Percentiles rank a stretch among this genome's conserved stretches.
These are phyloP conservation scores for Ceratocystis ficicola DNA, from an alignment of 2,329 filamentous ascomycete species.

Conservation along the genomic window DNA sequence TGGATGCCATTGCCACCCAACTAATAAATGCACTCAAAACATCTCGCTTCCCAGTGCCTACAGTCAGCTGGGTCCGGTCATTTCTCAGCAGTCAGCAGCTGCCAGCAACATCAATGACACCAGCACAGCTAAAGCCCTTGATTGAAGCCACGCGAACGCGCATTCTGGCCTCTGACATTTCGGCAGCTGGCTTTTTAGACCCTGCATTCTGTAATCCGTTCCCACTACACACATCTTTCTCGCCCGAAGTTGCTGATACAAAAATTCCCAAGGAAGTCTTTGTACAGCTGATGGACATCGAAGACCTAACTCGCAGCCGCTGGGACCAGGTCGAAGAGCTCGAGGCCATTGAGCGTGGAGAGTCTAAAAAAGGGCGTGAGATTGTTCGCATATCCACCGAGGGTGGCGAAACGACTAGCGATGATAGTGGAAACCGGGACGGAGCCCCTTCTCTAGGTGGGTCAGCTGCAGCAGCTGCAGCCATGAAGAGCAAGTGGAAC, in stretches of 20 bases:
- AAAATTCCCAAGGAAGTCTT: constrained; percentile 50
- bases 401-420: constrained; percentile 36
- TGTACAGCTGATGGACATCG: constrained; percentile 75
- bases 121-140: constrained; percentile 46
- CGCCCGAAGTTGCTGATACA: constrained; percentile 42
- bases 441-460: not conserved
- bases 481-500: constrained; percentile 26
- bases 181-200: constrained; percentile 43
- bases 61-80: constrained; percentile 48
- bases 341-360: constrained; percentile 59
- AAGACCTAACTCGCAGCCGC: constrained; percentile 65
- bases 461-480: constrained; percentile 20
- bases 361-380: constrained; percentile 63
- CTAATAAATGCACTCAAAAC: constrained; percentile 39
- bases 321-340: constrained; percentile 83
- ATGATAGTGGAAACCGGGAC: constrained; percentile 23
- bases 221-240: constrained; percentile 42
- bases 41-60: constrained; percentile 43
- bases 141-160: constrained; percentile 71
- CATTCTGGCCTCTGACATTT: constrained; percentile 66
- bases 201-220: constrained; percentile 31
- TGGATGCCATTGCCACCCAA: constrained; percentile 34
- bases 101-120: constrained; percentile 37
- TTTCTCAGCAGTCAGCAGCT: constrained; percentile 46
- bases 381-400: constrained; percentile 55